These are phyloP conservation scores for Pyrenula massariospora DNA, from an alignment of 495 filamentous ascomycete species.

Conservation along the genomic window DNA sequence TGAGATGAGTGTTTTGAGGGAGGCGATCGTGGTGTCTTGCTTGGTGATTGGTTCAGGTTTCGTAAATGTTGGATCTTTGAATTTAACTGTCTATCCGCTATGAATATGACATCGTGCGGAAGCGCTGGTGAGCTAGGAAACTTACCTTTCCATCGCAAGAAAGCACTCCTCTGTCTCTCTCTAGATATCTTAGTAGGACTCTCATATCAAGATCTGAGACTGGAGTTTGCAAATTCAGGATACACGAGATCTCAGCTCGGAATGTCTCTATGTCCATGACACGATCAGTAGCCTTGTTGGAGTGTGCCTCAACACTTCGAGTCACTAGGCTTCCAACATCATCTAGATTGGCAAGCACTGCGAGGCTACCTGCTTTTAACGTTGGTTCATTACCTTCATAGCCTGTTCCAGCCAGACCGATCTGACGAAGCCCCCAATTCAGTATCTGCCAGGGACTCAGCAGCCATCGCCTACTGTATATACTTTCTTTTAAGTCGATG, in stretches of 20 bases:
- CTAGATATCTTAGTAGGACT: constrained; percentile 58
- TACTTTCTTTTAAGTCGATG: constrained; percentile 42
- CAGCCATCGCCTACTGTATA: constrained; percentile 39
- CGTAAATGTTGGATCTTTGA: constrained; percentile 38
- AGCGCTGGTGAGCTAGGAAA: constrained; percentile 2
- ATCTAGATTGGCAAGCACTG: constrained; percentile 41
- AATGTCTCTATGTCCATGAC: constrained; percentile 47
- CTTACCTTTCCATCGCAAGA: constrained; percentile 52
- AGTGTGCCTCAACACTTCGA: constrained; percentile 42
- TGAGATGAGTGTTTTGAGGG: constrained; percentile 54
- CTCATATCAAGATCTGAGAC: constrained; percentile 56
- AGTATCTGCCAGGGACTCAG: constrained; percentile 50
- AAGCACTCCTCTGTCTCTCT: constrained; percentile 52
- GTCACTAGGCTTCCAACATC: constrained; percentile 43
- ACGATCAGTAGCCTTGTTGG: constrained; percentile 32
- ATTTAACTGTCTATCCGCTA: constrained; percentile 51
- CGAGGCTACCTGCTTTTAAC: constrained; percentile 30
- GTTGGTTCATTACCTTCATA: constrained; percentile 16
- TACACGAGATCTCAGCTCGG: constrained; percentile 38
- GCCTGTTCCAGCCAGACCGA: constrained; percentile 48
- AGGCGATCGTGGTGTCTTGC: constrained; percentile 71
- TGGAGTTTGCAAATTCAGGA: constrained; percentile 36
- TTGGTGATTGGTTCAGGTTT: constrained; percentile 42
- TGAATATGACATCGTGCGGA: constrained; percentile 6
- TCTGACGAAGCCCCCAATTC: constrained; percentile 61